Evolutionary conservation across 1,284 basidiomycete genomes (phyloP).

Genomic region (Pyrrhoderma lamaoense): DNA sequence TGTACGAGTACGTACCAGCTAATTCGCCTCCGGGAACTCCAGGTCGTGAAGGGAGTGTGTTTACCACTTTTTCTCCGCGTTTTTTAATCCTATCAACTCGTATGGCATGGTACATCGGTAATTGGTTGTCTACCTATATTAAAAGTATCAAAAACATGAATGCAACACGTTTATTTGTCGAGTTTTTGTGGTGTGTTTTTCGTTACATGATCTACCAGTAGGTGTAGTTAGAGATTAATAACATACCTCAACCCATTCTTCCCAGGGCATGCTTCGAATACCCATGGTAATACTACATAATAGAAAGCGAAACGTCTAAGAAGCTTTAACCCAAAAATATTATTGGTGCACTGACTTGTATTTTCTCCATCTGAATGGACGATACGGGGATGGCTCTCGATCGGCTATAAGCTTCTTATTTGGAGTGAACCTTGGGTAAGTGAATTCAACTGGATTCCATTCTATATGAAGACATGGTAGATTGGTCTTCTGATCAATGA

Average conservation of each 20-base stretch:
- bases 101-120: constrained; percentile 45
- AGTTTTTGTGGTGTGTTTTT: not conserved
- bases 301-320: constrained; percentile 1
- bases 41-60: constrained; percentile 42
- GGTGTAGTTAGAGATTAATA: no score
- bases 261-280: constrained; percentile 58
- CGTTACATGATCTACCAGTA: not conserved
- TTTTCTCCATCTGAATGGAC: constrained; percentile 55
- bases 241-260: constrained; percentile 59
- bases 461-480: constrained; percentile 27
- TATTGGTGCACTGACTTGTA: constrained; percentile 44
- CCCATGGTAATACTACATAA: constrained; percentile 59
- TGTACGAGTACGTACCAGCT: constrained; percentile 36
- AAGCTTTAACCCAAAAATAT: not conserved
- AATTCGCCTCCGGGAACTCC: constrained; percentile 45
- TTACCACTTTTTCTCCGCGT: constrained; percentile 41
- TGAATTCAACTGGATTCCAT: constrained; percentile 43
- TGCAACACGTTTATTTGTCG: not conserved
- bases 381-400: constrained; percentile 39
- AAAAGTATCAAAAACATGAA: not conserved
- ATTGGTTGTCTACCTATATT: constrained; percentile 47
- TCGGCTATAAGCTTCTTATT: constrained; percentile 21
- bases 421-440: constrained; percentile 38
- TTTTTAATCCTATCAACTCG: constrained; percentile 45
- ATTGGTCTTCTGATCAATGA: no score